Percentiles rank a stretch among this genome's conserved stretches.
phyloP scores from a whole-genome alignment of 768 basidiomycete genomes.

The Dioszegia crocea region DNA sequence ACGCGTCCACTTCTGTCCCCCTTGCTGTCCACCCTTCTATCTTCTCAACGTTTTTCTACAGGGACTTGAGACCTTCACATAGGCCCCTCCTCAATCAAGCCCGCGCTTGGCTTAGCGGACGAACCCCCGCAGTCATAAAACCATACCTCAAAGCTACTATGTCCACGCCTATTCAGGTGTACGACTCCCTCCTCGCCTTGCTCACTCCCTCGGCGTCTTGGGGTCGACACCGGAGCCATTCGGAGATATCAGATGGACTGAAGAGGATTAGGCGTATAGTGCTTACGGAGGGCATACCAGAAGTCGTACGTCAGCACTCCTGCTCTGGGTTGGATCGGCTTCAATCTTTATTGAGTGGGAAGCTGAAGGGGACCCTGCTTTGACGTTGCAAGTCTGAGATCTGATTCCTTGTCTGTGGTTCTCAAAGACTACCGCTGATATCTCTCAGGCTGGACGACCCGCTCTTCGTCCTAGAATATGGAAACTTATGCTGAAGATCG shows the following conservation, averaged over 20 bases:
- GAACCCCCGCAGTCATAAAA: too few species aligned
- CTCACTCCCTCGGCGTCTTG: slow-evolving; percentile 5
- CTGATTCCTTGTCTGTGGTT: too few species aligned
- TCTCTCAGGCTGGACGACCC: slow-evolving; percentile 19
- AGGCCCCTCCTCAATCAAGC: too few species aligned
- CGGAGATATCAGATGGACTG: slow-evolving; percentile 71
- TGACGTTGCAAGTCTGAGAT: too few species aligned
- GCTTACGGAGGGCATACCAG: slow-evolving; percentile 82
- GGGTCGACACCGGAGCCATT: slow-evolving; percentile 27
- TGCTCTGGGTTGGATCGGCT: too few species aligned
- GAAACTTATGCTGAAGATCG: slow-evolving; percentile 85
- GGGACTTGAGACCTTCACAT: too few species aligned
- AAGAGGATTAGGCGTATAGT: slow-evolving; percentile 82
- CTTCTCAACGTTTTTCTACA: too few species aligned
- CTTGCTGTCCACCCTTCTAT: too few species aligned
- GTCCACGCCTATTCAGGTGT: slow-evolving; percentile 2
- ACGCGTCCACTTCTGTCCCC: too few species aligned
- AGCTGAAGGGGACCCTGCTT: too few species aligned
- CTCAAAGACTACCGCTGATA: slow-evolving; percentile 14
- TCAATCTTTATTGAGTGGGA: background rate
- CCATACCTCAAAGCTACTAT: too few species aligned
- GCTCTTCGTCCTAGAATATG: slow-evolving; percentile 58
- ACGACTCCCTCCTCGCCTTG: slow-evolving; percentile 9
- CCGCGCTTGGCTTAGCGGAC: too few species aligned
- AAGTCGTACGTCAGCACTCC: slow-evolving; percentile 56